Percentiles rank a stretch among this genome's conserved stretches.
phyloP scores from a whole-genome alignment of 306 rosid species.

The Inga oerstediana region DNA sequence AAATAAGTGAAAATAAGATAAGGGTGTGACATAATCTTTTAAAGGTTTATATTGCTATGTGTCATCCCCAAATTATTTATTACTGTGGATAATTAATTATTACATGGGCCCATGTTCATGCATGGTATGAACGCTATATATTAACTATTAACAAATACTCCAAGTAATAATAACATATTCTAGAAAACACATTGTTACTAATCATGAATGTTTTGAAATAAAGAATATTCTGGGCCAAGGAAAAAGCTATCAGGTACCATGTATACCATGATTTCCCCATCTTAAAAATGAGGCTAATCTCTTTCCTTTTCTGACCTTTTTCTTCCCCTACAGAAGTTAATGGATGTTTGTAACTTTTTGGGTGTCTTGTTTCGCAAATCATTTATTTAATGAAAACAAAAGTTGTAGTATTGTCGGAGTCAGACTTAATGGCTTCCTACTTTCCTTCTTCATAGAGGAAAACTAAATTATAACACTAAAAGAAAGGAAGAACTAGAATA shows the following conservation, averaged over 20 bases:
- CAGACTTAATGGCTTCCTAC: conserved; percentile 32
- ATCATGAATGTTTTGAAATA: conserved; percentile 38
- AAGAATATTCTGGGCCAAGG: conserved; percentile 32
- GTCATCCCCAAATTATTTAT: no score
- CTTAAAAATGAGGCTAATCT: conserved; percentile 19
- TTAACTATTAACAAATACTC: background rate
- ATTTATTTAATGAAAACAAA: background rate
- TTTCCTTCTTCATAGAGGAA: conserved; percentile 19
- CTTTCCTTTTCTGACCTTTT: conserved; percentile 14
- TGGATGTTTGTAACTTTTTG: conserved; percentile 6
- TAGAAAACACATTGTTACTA: conserved; percentile 30
- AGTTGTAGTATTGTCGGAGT: conserved; percentile 5
- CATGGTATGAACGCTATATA: background rate
- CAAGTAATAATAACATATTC: background rate
- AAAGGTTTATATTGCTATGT: no score
- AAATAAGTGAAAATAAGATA: no score
- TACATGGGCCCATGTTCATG: no score
- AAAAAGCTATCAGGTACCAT: conserved; percentile 36
- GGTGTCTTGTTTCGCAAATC: conserved; percentile 26
- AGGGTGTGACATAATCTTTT: no score
- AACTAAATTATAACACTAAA: conserved; percentile 2
- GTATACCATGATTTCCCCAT: conserved; percentile 35
- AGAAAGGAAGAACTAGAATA: conserved; percentile 19
- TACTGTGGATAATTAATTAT: no score
- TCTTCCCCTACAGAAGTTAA: conserved; percentile 28